Percentiles rank a stretch among this genome's conserved stretches.
phyloP scores from a whole-genome alignment of 148 eudicot species.

The Camellia lanceoleosa region DNA sequence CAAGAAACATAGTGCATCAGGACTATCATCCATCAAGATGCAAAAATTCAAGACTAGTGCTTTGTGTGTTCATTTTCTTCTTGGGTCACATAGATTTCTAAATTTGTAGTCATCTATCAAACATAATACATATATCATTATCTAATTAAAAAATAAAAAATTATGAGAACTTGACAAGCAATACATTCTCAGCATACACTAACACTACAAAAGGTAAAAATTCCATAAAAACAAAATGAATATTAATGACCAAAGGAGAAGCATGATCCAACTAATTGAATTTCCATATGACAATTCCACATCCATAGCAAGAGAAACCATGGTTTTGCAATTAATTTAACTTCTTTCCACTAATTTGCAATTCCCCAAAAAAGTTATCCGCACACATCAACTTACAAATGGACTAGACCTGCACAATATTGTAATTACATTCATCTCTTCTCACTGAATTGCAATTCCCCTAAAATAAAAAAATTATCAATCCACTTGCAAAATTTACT shows the following conservation, averaged over 20 bases:
- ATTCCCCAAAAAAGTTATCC: no score
- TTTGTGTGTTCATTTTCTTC: no score
- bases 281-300: not conserved
- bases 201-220: no score
- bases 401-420: no score
- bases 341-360: no score
- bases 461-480: no score
- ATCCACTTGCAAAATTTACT: not conserved
- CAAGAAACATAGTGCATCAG: no score
- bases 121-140: not conserved
- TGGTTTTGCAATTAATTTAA: no score
- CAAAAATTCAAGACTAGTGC: not conserved
- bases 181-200: not conserved
- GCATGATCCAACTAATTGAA: not conserved
- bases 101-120: not conserved
- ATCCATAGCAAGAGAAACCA: not conserved
- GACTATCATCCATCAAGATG: not conserved
- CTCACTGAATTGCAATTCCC: no score
- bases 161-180: not conserved
- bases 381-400: no score
- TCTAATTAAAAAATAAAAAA: not conserved
- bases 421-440: no score
- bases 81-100: no score
- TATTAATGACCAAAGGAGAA: not conserved
- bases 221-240: not conserved